phyloP scores from a whole-genome alignment of 78 protist genomes.

The Pirum gemmata region DNA sequence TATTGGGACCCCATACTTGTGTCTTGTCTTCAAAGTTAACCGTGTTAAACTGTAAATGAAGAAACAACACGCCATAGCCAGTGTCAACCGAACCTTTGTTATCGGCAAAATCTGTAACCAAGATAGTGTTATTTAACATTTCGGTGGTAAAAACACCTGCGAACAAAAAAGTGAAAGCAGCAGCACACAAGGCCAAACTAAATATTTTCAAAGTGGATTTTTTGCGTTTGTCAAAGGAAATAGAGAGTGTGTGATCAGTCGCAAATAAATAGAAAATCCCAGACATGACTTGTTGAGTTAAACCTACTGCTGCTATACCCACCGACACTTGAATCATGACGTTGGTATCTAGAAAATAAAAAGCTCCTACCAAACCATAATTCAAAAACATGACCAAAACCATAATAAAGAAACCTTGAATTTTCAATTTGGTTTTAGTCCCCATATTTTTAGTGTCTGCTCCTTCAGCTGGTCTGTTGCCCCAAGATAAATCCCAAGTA shows the following conservation, averaged over 20 bases:
- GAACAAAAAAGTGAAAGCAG: too few relatives aligned
- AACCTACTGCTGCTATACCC: background rate
- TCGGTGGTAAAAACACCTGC: too few relatives aligned
- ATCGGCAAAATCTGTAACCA: too few relatives aligned
- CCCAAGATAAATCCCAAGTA: slow-evolving; percentile 48
- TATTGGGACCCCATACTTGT: too few relatives aligned
- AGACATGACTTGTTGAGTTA: background rate
- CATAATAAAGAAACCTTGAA: background rate
- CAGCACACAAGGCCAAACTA: too few relatives aligned
- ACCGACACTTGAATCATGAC: background rate
- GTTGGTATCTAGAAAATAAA: background rate
- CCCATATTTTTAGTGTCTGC: background rate
- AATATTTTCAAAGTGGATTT: too few relatives aligned
- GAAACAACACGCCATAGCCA: too few relatives aligned
- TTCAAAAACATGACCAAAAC: background rate
- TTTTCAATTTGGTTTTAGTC: background rate
- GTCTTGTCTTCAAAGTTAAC: too few relatives aligned
- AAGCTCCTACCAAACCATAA: background rate
- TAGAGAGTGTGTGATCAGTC: background rate
- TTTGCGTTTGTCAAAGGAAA: background rate
- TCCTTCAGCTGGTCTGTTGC: slow-evolving; percentile 41
- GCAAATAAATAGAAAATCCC: background rate
- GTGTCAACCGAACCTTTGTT: too few relatives aligned
- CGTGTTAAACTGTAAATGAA: too few relatives aligned
- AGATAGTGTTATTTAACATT: too few relatives aligned